phyloP scores from a whole-genome alignment of 768 basidiomycete genomes.

The Amanita rubescens region DNA sequence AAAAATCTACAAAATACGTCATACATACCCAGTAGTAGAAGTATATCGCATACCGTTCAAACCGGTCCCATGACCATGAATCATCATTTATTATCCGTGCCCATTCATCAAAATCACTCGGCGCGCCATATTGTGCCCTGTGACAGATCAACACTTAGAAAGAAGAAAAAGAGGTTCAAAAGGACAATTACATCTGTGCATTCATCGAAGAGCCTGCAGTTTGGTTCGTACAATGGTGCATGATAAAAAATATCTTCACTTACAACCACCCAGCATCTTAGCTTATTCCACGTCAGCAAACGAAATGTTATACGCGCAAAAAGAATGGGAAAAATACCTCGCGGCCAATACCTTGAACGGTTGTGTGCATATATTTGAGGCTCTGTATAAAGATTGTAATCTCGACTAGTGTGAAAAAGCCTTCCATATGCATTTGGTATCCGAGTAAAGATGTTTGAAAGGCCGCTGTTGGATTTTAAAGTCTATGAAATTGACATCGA shows the following conservation, averaged over 20 bases:
- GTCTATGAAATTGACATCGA: not conserved
- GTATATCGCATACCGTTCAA: slow-evolving; percentile 31
- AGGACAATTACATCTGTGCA: slow-evolving; percentile 36
- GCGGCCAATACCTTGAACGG: slow-evolving; percentile 48
- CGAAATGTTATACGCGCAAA: not conserved
- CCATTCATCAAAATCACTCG: slow-evolving; percentile 69
- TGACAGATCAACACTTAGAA: not conserved
- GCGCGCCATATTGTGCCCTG: slow-evolving; percentile 61
- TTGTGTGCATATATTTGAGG: slow-evolving; percentile 43
- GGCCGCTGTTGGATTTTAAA: slow-evolving; percentile 29
- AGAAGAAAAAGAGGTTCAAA: not conserved
- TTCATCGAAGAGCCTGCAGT: slow-evolving; percentile 53
- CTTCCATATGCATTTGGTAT: slow-evolving; percentile 33
- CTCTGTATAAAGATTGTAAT: slow-evolving; percentile 46
- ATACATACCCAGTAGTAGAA: slow-evolving; percentile 8
- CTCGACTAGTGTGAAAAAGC: slow-evolving; percentile 37
- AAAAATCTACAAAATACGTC: slow-evolving; percentile 42
- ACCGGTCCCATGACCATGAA: slow-evolving; percentile 54
- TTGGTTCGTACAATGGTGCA: not conserved
- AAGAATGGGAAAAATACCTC: slow-evolving; percentile 40
- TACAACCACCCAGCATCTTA: slow-evolving; percentile 65
- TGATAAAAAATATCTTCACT: slow-evolving; percentile 17
- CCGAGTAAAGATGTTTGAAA: slow-evolving; percentile 27
- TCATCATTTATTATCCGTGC: slow-evolving; percentile 44
- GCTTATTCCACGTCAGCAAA: slow-evolving; percentile 25